phyloP scores from a whole-genome alignment of 1,284 basidiomycete species.

The Microbotryum intermedium region DNA sequence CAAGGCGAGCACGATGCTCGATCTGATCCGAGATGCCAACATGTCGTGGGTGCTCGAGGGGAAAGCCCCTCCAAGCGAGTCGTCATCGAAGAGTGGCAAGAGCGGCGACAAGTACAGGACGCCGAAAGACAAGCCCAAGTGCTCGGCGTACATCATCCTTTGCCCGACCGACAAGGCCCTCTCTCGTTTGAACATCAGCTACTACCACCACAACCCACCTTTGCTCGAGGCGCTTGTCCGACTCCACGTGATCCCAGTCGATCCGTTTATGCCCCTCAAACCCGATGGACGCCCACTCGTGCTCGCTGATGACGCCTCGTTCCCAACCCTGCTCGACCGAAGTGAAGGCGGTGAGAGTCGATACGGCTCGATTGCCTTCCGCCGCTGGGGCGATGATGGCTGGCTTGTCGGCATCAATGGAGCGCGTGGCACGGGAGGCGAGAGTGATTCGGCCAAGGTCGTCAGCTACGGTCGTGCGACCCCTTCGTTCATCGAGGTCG shows the following conservation, averaged over 20 bases:
- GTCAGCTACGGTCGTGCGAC: constrained; percentile 74
- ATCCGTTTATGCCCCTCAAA: constrained; percentile 1
- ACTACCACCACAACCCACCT: constrained; percentile 57
- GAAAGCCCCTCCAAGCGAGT: constrained; percentile 48
- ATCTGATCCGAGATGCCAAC: constrained; percentile 69
- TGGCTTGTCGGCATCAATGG: constrained; percentile 85
- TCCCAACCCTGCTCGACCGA: constrained; percentile 60
- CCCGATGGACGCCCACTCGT: constrained; percentile 53
- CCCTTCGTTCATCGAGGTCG: constrained; percentile 38
- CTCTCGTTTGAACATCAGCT: constrained; percentile 74
- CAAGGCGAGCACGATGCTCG: constrained; percentile 69
- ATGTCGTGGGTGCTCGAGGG: constrained; percentile 86
- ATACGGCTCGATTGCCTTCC: constrained; percentile 75
- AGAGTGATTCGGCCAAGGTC: constrained; percentile 66
- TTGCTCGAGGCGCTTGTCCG: constrained; percentile 60
- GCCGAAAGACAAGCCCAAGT: constrained; percentile 15
- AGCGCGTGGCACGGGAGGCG: constrained; percentile 64
- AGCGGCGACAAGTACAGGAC: constrained; percentile 5
- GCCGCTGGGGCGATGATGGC: constrained; percentile 45
- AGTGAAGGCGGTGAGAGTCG: constrained; percentile 42
- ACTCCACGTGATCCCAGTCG: constrained; percentile 67
- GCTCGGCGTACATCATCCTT: constrained; percentile 62
- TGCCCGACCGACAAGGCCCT: constrained; percentile 89
- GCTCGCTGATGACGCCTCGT: constrained; percentile 60
- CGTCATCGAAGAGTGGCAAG: not conserved